Conservation (phyloP, 1,139 yeast genomes). For the Taphrina deformans region DNA sequence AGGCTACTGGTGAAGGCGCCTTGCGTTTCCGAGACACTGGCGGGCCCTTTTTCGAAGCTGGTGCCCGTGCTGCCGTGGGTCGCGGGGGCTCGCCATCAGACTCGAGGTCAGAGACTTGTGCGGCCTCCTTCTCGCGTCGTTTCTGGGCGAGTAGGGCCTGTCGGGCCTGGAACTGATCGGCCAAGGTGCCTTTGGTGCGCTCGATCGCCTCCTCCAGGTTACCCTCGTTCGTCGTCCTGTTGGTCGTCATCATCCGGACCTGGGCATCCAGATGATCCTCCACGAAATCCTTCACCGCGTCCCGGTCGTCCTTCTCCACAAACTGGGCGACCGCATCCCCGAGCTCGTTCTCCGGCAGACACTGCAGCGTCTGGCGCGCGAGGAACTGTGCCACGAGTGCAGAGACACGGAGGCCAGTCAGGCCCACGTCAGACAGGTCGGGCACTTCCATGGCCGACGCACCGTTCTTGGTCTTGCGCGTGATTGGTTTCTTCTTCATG, state of each 20-base stretch:
- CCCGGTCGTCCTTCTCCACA: slow-evolving; percentile 80
- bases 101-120: slow-evolving; percentile 22
- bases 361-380: slow-evolving; percentile 60
- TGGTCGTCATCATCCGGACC: slow-evolving; percentile 54
- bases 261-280: slow-evolving; percentile 66
- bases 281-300: slow-evolving; percentile 63
- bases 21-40: neutral
- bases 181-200: slow-evolving; percentile 37
- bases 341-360: slow-evolving; percentile 76
- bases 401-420: slow-evolving; percentile 50
- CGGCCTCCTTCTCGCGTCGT: neutral
- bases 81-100: slow-evolving; percentile 3
- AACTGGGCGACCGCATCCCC: slow-evolving; percentile 69
- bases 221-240: slow-evolving; percentile 47
- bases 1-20: neutral
- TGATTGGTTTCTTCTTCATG: slow-evolving; percentile 47
- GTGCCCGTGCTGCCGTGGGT: neutral
- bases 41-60: neutral
- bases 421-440: slow-evolving; percentile 38
- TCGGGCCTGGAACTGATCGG: slow-evolving; percentile 3
- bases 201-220: slow-evolving; percentile 45
- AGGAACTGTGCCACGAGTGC: slow-evolving; percentile 63
- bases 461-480: slow-evolving; percentile 4
- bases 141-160: slow-evolving; percentile 1
- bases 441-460: slow-evolving; percentile 6